Evolutionary conservation across 805 yeast genomes (phyloP), one percentile per base, ranked within the genome.

Genomic region (Debaryomyces prosopidis): DNA sequence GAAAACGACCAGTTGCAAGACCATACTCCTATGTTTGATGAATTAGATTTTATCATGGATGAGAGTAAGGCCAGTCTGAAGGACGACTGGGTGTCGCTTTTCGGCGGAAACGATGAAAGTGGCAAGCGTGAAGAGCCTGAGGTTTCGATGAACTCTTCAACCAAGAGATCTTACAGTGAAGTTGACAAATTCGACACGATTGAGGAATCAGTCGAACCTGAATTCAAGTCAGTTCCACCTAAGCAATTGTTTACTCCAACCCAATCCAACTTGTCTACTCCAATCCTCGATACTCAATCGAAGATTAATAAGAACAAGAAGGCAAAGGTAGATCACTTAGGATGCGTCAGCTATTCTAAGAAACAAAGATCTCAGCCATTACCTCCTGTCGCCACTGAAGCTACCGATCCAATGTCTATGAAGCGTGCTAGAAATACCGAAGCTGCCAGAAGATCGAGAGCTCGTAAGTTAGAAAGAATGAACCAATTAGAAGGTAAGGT

Each of bases 391-490:
- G 78, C 79, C 39, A 50, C 73, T 37, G 75, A 80, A 27, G 28
- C 43, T 16, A 68, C 63, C 40, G 96, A 90, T 65, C 80, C 85
- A n/a, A 79, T 77, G 46, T 80, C 89, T 38, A 65, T 87, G 58
- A 92, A 92, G 73, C 84, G 98, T 64, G 98, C 98, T 7, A 84
- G 92, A 68, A 92, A 94, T 78, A 92, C 92, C n/a, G 96, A 90
- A 63, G 97, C 98, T 54, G 97, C 97, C 6, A 83, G 97, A 67
- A 81, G 97, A 62, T 89, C 96, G 20, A 78, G 97, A 60, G 97
- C 97, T 18, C 82, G 96, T 65, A 89, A 91, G 68, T 83, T 87
- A 84, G 87, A 87, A 65, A 81, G 96, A 66, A 87, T 91, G 89
- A 58, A 68, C 48, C 92, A 88, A 63, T 73, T 91, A 63, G 97